Evolutionary conservation across 129 eudicot species (phyloP), one percentile per base, ranked within the genome.

Genomic region (Daucus carota): DNA sequence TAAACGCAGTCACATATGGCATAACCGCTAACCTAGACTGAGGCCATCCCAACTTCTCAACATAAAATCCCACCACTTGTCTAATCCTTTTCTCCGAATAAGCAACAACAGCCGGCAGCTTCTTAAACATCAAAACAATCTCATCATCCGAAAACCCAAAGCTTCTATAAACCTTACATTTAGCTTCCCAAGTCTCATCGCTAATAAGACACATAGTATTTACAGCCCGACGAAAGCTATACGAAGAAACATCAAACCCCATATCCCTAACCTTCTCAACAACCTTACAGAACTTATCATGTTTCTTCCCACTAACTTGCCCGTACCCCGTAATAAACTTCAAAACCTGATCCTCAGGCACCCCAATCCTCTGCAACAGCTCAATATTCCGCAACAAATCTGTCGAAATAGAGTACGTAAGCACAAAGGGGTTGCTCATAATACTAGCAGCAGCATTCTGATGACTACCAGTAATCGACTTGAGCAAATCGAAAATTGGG

Each of bases 101-200:
- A 17, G 5, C 17, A 76, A 81, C 36, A 14, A 12, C 15, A 28
- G 18, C 6, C 1, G 84, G 80, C 16, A 28, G 60, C n/a, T 1
- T 65, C 72, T 57, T 31, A 40, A 81, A 76, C 29, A 67, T 73
- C 7, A 14, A 20, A 42, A 36, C 7, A 41, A 71, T 28, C 71
- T 81, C 80, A 26, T 72, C 28, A 13, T 70, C 62, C 38, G 77
- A 76, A 32, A 66, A 76, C 43, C 80, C 84, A 70, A 74, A 80
- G 57, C 44, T 80, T 48, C 18, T 28, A 50, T 33, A 80, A 17
- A 74, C 10, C 65, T 34, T 5, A 12, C 60, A 33, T 41, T 59
- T 76, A 18, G 26, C 40, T 20, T 76, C 77, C 84, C 84, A 81
- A 42, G 15, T 70, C 9, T 40, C 47, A 8, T 54, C 34, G 47